Conservation (phyloP, 2,329 filamentous ascomycete species). For the Sclerotinia glacialis region DNA sequence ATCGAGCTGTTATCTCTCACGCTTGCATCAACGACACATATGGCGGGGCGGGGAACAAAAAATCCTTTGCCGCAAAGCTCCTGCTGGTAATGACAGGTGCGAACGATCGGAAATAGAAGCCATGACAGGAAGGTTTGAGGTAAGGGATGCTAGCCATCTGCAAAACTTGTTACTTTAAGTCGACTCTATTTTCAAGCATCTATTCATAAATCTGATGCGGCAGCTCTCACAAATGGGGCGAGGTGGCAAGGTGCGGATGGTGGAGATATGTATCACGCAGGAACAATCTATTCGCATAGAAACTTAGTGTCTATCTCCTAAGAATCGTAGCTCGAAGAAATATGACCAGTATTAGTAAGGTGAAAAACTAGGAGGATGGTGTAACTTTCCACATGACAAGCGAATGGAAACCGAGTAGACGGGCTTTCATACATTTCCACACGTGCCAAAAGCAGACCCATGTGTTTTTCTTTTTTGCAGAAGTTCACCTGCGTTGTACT, state of each 20-base stretch:
- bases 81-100: not conserved
- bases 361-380: constrained; percentile 2
- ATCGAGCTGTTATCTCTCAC: not conserved
- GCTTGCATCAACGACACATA: not conserved
- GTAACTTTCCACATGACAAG: constrained; percentile 13
- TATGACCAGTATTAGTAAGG: not conserved
- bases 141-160: not conserved
- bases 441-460: constrained; percentile 15
- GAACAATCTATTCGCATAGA: not conserved
- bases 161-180: not conserved
- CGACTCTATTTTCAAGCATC: not conserved
- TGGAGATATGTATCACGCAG: not conserved
- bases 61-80: not conserved
- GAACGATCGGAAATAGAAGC: not conserved
- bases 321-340: not conserved
- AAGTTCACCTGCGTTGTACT: not conserved
- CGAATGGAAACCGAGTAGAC: not conserved
- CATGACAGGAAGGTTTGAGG: not conserved
- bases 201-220: not conserved
- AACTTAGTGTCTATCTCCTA: not conserved
- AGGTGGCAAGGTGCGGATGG: not conserved
- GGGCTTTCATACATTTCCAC: not conserved
- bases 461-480: not conserved
- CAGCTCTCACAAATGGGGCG: not conserved
- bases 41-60: not conserved